phyloP scores from a whole-genome alignment of 2,329 filamentous ascomycete species.

The Phialophora tarda region DNA sequence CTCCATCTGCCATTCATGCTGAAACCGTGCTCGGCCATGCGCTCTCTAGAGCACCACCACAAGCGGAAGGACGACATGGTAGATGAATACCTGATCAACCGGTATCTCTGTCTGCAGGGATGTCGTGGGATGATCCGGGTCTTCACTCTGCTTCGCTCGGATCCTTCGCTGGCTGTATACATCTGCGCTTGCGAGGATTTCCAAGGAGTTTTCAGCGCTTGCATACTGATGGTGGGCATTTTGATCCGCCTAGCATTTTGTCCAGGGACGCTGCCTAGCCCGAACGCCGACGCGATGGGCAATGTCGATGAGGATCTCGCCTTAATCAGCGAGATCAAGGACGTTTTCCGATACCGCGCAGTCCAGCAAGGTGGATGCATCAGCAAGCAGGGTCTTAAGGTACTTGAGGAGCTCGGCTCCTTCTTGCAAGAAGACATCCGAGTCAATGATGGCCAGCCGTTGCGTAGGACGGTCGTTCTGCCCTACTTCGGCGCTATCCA shows the following conservation, averaged over 20 bases:
- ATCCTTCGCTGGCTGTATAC: slow-evolving; percentile 37
- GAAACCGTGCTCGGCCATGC: slow-evolving; percentile 16
- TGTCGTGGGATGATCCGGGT: slow-evolving; percentile 32
- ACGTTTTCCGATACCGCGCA: slow-evolving; percentile 38
- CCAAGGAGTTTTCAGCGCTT: slow-evolving; percentile 34
- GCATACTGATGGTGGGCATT: slow-evolving; percentile 35
- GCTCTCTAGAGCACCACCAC: neutral
- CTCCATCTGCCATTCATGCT: slow-evolving; percentile 37
- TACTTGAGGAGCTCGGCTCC: slow-evolving; percentile 34
- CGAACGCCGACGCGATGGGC: neutral
- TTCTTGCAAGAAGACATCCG: slow-evolving; percentile 31
- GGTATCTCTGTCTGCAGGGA: slow-evolving; percentile 33
- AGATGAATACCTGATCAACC: slow-evolving; percentile 27
- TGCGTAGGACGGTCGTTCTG: slow-evolving; percentile 32
- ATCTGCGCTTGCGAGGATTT: slow-evolving; percentile 39
- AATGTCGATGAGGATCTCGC: slow-evolving; percentile 32
- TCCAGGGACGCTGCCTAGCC: neutral
- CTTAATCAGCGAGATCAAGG: slow-evolving; percentile 35
- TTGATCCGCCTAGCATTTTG: slow-evolving; percentile 26
- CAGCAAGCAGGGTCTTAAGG: slow-evolving; percentile 35
- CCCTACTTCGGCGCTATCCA: slow-evolving; percentile 39
- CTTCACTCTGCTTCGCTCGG: slow-evolving; percentile 33
- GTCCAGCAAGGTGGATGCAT: slow-evolving; percentile 33
- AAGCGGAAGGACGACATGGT: neutral
- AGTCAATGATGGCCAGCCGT: slow-evolving; percentile 11